phyloP scores from a whole-genome alignment of 352 stramenopile genomes.

The Pythium pyrilobum region DNA sequence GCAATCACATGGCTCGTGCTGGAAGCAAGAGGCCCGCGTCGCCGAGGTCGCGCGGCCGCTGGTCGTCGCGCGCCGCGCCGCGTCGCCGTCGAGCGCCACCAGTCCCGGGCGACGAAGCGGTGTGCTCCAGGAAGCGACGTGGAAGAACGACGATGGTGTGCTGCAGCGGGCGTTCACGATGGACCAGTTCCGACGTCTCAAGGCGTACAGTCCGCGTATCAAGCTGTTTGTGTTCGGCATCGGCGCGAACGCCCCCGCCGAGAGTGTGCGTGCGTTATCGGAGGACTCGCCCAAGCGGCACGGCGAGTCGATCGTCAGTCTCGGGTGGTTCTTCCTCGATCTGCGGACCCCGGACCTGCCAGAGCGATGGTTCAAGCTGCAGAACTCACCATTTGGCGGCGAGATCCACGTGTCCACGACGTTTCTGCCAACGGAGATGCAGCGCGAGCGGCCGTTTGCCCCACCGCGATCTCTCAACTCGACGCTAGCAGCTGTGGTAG shows the following conservation, averaged over 20 bases:
- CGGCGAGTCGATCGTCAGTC: constrained; percentile 39
- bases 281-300: constrained; percentile 17
- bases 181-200: constrained; percentile 57
- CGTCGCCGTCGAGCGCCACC: not conserved
- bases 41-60: constrained; percentile 1
- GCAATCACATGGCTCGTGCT: constrained; percentile 44
- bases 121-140: constrained; percentile 50
- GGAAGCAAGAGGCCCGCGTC: constrained; percentile 36
- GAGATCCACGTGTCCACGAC: constrained; percentile 58
- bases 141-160: constrained; percentile 36
- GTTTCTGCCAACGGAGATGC: constrained; percentile 20
- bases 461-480: not conserved
- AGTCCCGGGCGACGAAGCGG: constrained; percentile 24
- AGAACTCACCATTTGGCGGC: constrained; percentile 63
- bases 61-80: not conserved
- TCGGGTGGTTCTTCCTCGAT: constrained; percentile 82
- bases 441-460: not conserved
- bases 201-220: constrained; percentile 54
- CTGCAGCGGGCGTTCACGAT: constrained; percentile 59
- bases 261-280: constrained; percentile 9
- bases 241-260: constrained; percentile 17
- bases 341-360: constrained; percentile 70
- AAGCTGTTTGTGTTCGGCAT: constrained; percentile 75
- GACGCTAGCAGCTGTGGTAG: not conserved
- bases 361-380: constrained; percentile 61